A percentile compares a stretch with the other conserved stretches of the same genome.
Evolutionary conservation across 768 basidiomycete species (phyloP).

Genomic region (Leccinum fibrillosum): DNA sequence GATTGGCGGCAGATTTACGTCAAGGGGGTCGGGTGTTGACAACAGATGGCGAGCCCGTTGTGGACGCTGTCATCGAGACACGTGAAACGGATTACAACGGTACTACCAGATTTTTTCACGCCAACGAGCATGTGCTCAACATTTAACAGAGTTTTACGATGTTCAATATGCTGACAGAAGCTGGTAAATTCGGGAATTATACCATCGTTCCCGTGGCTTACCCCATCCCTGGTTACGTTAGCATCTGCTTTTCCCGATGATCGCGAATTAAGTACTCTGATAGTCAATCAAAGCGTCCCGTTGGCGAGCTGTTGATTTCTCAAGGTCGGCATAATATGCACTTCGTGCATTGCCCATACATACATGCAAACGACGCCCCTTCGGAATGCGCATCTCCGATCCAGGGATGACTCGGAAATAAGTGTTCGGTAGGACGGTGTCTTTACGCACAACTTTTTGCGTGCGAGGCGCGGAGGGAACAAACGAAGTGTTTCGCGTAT

Average conservation of each 20-base stretch:
- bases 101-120: conserved; percentile 26
- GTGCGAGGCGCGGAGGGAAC: too few relatives aligned
- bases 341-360: too few relatives aligned
- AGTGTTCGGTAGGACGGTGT: too few relatives aligned
- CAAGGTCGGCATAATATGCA: conserved; percentile 61
- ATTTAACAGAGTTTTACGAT: conserved; percentile 32
- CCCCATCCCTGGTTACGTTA: conserved; percentile 66
- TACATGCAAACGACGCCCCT: too few relatives aligned
- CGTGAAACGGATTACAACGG: conserved; percentile 76
- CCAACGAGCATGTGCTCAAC: neutral
- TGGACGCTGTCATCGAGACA: conserved; percentile 67
- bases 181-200: conserved; percentile 68
- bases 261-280: conserved; percentile 7
- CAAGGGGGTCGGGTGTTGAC: conserved; percentile 57
- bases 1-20: conserved; percentile 64
- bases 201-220: conserved; percentile 69
- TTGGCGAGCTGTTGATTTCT: conserved; percentile 53
- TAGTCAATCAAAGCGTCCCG: conserved; percentile 36
- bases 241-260: conserved; percentile 15
- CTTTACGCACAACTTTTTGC: too few relatives aligned
- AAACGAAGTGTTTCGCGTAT: too few relatives aligned
- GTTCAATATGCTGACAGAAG: conserved; percentile 56
- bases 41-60: conserved; percentile 59
- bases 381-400: too few relatives aligned
- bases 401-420: too few relatives aligned